Evolutionary conservation across 179 eudicot genomes (phyloP).

Genomic region (Beta macrorhiza): DNA sequence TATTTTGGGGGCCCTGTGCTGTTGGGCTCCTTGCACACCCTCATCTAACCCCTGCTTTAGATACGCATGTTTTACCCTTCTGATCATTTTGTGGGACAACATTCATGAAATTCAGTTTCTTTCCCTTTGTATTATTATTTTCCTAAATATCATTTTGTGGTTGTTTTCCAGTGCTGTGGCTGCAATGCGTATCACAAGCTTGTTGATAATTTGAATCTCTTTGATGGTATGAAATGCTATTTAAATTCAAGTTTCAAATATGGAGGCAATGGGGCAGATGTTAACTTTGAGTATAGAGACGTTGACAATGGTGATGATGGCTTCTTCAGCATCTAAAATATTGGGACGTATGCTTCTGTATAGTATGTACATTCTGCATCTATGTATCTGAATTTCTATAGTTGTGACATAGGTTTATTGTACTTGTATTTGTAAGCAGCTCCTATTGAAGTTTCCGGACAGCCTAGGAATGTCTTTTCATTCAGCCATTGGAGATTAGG

Average conservation of each 20-base stretch:
- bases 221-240: constrained; percentile 94
- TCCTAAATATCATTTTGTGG: background rate
- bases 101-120: background rate
- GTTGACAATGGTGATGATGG: constrained; percentile 56
- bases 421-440: constrained; percentile 8
- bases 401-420: constrained; percentile 18
- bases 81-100: background rate
- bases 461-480: background rate
- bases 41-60: background rate
- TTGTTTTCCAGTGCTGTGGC: constrained; percentile 71
- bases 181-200: constrained; percentile 96
- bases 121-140: background rate
- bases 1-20: no score
- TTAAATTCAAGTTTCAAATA: constrained; percentile 69
- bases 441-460: background rate
- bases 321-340: constrained; percentile 38
- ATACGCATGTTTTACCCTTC: background rate
- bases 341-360: constrained; percentile 17
- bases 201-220: constrained; percentile 87
- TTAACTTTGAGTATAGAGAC: constrained; percentile 57
- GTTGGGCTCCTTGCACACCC: no score
- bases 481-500: background rate
- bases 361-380: constrained; percentile 40
- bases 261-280: constrained; percentile 38
- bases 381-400: constrained; percentile 25